Base-by-base conservation (phyloP, 2,329 filamentous ascomycete species). In the Trichoderma hamatum region DNA sequence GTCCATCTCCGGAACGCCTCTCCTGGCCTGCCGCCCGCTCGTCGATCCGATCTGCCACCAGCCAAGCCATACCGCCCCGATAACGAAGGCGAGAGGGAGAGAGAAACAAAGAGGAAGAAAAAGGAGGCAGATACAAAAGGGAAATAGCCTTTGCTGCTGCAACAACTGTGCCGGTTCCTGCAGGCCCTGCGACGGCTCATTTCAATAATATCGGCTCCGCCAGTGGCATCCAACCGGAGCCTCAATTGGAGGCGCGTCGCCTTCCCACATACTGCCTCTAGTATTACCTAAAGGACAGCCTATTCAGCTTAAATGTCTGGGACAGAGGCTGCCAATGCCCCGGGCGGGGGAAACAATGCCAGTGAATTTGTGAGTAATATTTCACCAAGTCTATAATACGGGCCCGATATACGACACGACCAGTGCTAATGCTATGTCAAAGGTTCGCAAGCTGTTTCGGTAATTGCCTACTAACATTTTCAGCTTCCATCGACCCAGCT, bases 391-490 rank as follows among this genome's bases (percentile, higher is more conserved):
- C 36, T 46, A 14, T 46, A n/a, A n/a, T 19, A 19, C n/a, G 39
- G 2, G 2, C 7, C 19, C 26, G 49, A 43, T 2, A 21, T 52
- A 36, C 14, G 52, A 43, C 16, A 6, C 16, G 19, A 62, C n/a
- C 21, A 49, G 14, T 64, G 51, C 66, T 70, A 54, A 70, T 56
- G 10, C 7, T n/a, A 30, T 28, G 52, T 55, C 28, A 74, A 74
- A 97, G 94, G 94, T 98, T 83, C 94, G 95, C 85, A 98, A 98
- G 83, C 85, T 98, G 73, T 98, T 97, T 87, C 97, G 97, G 95
- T 98, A 90, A 86, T 49, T 32, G 19, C 67, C 28, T 49, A 34
- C 34, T 10, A 28, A 46, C 26, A 11, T n/a, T 26, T 32, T 19
- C n/a, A 49, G 6, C 19, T 46, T 24, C 26, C 24, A 58, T 36